These are phyloP conservation scores for Condylostoma magnum DNA, from an alignment of 169 alveolate genomes.

Conservation along the genomic window DNA sequence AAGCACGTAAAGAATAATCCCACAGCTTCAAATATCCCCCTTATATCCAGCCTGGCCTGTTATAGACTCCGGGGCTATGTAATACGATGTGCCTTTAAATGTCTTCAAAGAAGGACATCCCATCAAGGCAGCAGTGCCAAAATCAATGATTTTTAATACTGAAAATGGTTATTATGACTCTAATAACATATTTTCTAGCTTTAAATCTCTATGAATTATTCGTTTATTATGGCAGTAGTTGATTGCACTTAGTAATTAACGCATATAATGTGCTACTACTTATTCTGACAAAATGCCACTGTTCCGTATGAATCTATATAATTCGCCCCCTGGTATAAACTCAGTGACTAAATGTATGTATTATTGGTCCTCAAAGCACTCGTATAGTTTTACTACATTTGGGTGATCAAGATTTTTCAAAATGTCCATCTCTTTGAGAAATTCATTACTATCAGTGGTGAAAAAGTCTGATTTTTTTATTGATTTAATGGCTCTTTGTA, in stretches of 20 bases:
- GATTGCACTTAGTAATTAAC: conserved; percentile 71
- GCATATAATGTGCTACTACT: conserved; percentile 75
- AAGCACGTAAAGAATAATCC: conserved; percentile 59
- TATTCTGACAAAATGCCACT: conserved; percentile 58
- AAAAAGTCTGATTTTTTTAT: no score
- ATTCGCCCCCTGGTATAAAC: conserved; percentile 49
- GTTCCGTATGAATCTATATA: conserved; percentile 47
- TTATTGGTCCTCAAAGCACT: conserved; percentile 38
- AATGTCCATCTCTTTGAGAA: conserved; percentile 53
- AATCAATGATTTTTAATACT: conserved; percentile 76
- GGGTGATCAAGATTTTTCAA: conserved; percentile 57
- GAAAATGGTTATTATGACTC: conserved; percentile 45
- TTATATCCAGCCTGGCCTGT: conserved; percentile 43
- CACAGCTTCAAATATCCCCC: conserved; percentile 71
- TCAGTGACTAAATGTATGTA: conserved; percentile 45
- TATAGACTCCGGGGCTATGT: conserved; percentile 65
- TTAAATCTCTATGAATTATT: conserved; percentile 83
- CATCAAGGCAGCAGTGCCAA: conserved; percentile 75
- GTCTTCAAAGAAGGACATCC: conserved; percentile 54
- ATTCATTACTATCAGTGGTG: no score
- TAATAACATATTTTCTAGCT: conserved; percentile 79
- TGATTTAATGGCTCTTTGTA: no score
- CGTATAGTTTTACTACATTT: conserved; percentile 50
- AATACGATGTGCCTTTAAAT: conserved; percentile 49
- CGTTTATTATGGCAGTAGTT: conserved; percentile 73